Percentiles rank a stretch among this genome's conserved stretches.
Evolutionary conservation across 2,329 filamentous ascomycete species (phyloP).

Genomic region (Hypoxylon sp.): DNA sequence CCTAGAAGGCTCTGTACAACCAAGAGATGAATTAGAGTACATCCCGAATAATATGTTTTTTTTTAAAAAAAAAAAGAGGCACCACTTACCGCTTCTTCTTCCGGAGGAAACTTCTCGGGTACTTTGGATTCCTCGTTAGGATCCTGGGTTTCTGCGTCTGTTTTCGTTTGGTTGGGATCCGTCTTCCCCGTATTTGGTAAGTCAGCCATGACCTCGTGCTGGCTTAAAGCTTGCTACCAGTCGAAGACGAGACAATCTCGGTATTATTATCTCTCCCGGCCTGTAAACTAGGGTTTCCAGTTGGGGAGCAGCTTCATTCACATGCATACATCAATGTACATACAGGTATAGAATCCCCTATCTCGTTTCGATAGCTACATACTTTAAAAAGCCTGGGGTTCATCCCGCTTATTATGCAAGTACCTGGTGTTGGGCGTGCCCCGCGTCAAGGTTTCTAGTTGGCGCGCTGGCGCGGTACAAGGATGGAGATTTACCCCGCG

Average conservation of each 20-base stretch:
- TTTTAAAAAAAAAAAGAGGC: not conserved
- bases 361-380: not conserved
- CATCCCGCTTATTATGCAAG: not conserved
- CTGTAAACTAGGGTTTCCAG: not conserved
- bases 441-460: no score
- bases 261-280: not conserved
- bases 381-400: not conserved
- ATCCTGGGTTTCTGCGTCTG: slow-evolving; percentile 36
- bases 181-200: slow-evolving; percentile 30
- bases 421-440: not conserved
- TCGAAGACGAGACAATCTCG: not conserved
- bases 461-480: not conserved
- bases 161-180: slow-evolving; percentile 30
- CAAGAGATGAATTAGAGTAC: slow-evolving; percentile 12
- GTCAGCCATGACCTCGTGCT: slow-evolving; percentile 34
- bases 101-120: slow-evolving; percentile 63
- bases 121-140: slow-evolving; percentile 53
- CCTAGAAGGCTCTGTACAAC: slow-evolving; percentile 72
- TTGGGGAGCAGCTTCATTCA: not conserved
- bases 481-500: slow-evolving; percentile 29
- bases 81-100: slow-evolving; percentile 69
- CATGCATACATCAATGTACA: not conserved
- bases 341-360: no score
- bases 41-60: not conserved
- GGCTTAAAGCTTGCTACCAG: not conserved